phyloP scores from a whole-genome alignment of 345 rosid species.

The Salix arbutifolia region DNA sequence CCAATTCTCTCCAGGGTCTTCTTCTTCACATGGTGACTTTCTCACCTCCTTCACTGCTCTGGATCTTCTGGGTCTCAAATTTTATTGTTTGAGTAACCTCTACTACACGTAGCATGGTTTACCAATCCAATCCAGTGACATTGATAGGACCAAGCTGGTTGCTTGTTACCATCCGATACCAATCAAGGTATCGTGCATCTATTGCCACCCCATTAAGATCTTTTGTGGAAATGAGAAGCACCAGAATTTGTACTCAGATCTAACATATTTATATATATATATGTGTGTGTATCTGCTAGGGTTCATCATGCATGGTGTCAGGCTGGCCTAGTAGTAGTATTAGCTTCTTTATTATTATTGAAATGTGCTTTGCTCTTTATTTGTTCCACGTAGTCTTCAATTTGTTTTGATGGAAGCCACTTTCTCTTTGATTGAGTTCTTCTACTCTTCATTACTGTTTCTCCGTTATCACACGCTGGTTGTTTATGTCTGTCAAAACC shows the following conservation, averaged over 20 bases:
- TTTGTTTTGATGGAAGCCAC: no score
- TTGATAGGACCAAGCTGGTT: not conserved
- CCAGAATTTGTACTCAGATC: not conserved
- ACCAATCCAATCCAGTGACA: not conserved
- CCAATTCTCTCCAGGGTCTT: not conserved
- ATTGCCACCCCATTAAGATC: not conserved
- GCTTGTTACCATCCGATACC: not conserved
- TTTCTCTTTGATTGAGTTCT: no score
- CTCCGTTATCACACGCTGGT: no score
- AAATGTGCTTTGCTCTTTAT: no score
- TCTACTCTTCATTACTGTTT: no score
- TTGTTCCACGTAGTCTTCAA: no score
- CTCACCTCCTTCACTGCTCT: not conserved
- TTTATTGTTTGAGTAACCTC: not conserved
- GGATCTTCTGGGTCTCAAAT: not conserved
- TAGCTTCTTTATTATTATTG: no score
- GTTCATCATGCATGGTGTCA: no score
- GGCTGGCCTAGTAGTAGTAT: no score
- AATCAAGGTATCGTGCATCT: not conserved
- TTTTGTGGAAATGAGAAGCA: not conserved
- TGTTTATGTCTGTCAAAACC: no score
- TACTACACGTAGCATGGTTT: not conserved
- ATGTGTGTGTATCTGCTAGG: no score
- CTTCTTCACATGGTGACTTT: not conserved
- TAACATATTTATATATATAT: no score